A percentile compares a stretch with the other conserved stretches of the same genome.
Conservation (phyloP, 2,329 filamentous ascomycete genomes). For the Pestalotiopsis sp. region DNA sequence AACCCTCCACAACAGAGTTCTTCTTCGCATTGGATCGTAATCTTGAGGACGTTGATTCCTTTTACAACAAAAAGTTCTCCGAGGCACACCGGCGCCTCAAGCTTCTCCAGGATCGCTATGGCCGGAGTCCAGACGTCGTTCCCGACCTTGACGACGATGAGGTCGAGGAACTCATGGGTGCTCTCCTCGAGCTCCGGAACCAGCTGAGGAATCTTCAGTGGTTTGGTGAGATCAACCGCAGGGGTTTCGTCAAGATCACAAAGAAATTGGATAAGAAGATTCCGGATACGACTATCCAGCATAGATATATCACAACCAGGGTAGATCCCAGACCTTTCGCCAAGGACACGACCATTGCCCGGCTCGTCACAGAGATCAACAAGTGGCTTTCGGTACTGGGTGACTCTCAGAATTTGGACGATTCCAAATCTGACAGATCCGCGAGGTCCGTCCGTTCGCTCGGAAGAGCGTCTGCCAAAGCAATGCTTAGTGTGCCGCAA, state of each 20-base stretch:
- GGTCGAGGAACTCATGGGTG: constrained; percentile 86
- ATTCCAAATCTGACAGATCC: constrained; percentile 74
- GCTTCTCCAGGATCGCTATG: constrained; percentile 86
- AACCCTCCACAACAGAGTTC: constrained; percentile 69
- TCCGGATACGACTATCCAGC: constrained; percentile 72
- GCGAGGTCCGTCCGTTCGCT: constrained; percentile 70
- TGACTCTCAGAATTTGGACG: constrained; percentile 76
- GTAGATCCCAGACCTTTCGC: constrained; percentile 89
- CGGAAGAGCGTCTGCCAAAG: constrained; percentile 74
- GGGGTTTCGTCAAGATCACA: constrained; percentile 96
- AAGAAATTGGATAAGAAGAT: constrained; percentile 99
- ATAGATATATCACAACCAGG: constrained; percentile 85
- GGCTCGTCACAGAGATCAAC: constrained; percentile 69
- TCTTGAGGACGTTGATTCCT: constrained; percentile 92
- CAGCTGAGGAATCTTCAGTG: constrained; percentile 91
- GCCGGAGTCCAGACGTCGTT: constrained; percentile 67
- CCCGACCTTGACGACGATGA: constrained; percentile 84
- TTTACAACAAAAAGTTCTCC: constrained; percentile 94
- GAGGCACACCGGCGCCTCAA: constrained; percentile 84
- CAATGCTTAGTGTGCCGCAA: constrained; percentile 71
- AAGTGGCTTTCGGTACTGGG: constrained; percentile 85
- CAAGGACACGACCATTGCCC: constrained; percentile 60
- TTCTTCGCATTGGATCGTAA: constrained; percentile 97
- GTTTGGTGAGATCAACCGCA: constrained; percentile 96
- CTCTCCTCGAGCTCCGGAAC: constrained; percentile 83